These are phyloP conservation scores for Rhodomyrtus psidioides DNA, from an alignment of 441 rosid genomes.

Conservation along the genomic window DNA sequence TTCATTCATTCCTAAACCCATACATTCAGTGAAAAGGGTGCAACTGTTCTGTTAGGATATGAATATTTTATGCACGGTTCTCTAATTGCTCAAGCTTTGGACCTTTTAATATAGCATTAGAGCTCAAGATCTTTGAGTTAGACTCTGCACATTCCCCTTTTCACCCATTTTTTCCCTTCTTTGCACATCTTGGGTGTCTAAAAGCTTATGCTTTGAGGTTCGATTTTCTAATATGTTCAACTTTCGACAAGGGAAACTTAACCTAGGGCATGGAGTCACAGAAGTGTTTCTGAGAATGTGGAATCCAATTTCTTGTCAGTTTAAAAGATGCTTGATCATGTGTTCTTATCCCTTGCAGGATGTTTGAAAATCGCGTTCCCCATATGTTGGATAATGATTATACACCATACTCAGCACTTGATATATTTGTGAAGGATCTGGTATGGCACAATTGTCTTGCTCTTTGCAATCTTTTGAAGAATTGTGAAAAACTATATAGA, in stretches of 20 bases:
- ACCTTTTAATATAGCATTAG: neutral
- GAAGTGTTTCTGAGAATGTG: neutral
- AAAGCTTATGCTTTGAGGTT: neutral
- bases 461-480: neutral
- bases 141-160: neutral
- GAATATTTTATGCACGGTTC: neutral
- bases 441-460: conserved; percentile 30
- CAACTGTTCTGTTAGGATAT: neutral
- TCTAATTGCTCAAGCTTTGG: neutral
- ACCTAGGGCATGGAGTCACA: neutral
- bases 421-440: conserved; percentile 98
- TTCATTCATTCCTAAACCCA: neutral
- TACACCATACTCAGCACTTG: conserved; percentile 93
- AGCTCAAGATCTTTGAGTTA: neutral
- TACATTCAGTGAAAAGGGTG: neutral
- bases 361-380: conserved; percentile 97
- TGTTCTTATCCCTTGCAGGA: conserved; percentile 50
- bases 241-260: neutral
- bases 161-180: neutral
- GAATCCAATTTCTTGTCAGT: neutral
- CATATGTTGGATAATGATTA: conserved; percentile 96
- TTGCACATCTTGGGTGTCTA: neutral
- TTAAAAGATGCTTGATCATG: neutral
- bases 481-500: neutral
- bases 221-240: neutral